Conservation (phyloP, 1,284 basidiomycete species). For the Amylostereum areolatum region DNA sequence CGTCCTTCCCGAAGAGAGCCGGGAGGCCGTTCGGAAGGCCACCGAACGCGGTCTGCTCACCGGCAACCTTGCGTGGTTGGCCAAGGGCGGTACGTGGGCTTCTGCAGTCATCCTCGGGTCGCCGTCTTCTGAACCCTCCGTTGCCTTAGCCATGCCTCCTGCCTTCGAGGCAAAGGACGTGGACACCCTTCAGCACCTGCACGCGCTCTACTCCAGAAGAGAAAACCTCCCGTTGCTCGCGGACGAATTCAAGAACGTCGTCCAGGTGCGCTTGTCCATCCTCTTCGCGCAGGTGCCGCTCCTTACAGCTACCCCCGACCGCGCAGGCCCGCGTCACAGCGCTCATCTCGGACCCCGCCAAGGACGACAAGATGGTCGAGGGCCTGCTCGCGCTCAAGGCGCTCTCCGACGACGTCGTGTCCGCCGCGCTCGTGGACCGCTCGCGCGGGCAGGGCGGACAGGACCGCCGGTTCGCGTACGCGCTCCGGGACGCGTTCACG, state of each 20-base stretch:
- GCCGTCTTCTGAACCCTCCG: background rate
- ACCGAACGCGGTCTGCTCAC: conserved; percentile 49
- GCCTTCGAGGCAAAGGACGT: conserved; percentile 48
- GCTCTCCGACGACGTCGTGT: conserved; percentile 50
- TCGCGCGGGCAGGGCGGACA: conserved; percentile 38
- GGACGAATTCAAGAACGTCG: conserved; percentile 38
- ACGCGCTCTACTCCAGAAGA: background rate
- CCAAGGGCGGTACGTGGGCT: conserved; percentile 41
- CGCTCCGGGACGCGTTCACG: conserved; percentile 73
- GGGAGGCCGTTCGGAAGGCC: conserved; percentile 40
- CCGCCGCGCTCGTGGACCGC: conserved; percentile 33
- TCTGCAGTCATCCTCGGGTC: conserved; percentile 1
- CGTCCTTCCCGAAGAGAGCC: conserved; percentile 46
- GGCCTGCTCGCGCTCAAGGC: conserved; percentile 68
- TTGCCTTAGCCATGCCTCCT: conserved; percentile 57
- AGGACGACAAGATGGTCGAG: conserved; percentile 76
- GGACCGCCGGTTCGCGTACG: conserved; percentile 50
- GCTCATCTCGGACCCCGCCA: conserved; percentile 53
- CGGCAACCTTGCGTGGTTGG: conserved; percentile 50
- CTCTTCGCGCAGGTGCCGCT: conserved; percentile 54
- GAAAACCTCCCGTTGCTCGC: conserved; percentile 59
- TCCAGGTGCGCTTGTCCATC: conserved; percentile 54
- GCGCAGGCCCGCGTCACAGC: conserved; percentile 48
- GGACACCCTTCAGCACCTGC: conserved; percentile 17
- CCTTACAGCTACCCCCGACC: conserved; percentile 58